Base-by-base conservation (phyloP, 2,329 filamentous ascomycete species). In the Penicillium paneum region DNA sequence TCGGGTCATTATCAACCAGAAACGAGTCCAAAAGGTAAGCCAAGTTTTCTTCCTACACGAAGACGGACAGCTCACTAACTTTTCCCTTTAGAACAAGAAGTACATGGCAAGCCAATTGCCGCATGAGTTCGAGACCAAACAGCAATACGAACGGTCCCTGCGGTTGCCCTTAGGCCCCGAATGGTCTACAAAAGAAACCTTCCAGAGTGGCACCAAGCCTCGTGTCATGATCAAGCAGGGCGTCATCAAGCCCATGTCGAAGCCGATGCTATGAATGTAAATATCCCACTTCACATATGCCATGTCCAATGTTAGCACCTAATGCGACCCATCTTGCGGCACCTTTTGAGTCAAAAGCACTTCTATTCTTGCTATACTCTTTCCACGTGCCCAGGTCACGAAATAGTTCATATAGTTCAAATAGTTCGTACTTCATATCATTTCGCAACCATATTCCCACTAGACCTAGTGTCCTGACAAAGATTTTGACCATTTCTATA, bases 131-230 rank as follows among this genome's bases (percentile, higher is more conserved):
- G 93, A 97, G 79, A 90, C 83, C 28, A 83, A 82, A 63, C 83
- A 89, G 68, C 91, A 97, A 78, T 97, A 97, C 75, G 94, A 99
- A 79, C 81, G 93, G 47, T 89, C 88, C 60, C 78, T 97, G 55
- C 82, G 93, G 40, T 76, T 97, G 62, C 94, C 94, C 1, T 84
- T 97, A 57, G 94, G 94, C 1, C 90, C 89, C 15, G 93, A 99
- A 74, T 99, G 93, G 92, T 86, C 87, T 64, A 97, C 93, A n/a
- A 97, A 96, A 82, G 86, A 91, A 78, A 91, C 89, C 13, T 94
- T 94, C 81, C 92, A 97, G 79, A 85, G 88, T 64, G 84, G 84
- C 57, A 96, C 89, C 56, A 96, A 93, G 82, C 94, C 94, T 55
- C 85, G 91, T 65, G 83, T 97, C 62, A 79, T 97, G 72, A 79